These are phyloP conservation scores for Pythium catenulatum DNA, from an alignment of 352 stramenopile genomes.

Conservation along the genomic window DNA sequence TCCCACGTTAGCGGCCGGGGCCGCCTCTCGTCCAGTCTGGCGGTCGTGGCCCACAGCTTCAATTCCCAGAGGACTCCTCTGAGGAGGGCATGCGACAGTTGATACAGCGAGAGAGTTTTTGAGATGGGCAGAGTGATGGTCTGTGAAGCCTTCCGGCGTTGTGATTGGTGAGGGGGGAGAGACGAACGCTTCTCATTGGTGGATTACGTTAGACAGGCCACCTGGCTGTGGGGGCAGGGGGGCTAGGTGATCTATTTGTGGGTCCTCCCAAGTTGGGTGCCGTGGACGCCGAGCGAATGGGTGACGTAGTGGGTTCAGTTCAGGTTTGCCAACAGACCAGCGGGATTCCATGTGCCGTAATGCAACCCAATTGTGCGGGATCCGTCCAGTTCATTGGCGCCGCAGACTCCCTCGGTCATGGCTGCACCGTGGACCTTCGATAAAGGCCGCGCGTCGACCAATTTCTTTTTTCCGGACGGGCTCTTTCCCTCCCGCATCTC, in stretches of 20 bases:
- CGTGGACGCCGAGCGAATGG: too few relatives aligned
- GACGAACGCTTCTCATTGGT: not conserved
- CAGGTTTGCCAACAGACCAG: too few relatives aligned
- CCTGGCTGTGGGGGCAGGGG: not conserved
- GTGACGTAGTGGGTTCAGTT: constrained; percentile 2
- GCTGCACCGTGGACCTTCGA: too few relatives aligned
- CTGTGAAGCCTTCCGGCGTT: too few relatives aligned
- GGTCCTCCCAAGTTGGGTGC: not conserved
- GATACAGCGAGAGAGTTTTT: not conserved
- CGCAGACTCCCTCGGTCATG: too few relatives aligned
- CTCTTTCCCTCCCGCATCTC: too few relatives aligned
- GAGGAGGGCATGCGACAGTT: not conserved
- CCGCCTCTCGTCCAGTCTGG: not conserved
- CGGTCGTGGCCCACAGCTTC: not conserved
- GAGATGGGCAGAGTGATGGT: not conserved
- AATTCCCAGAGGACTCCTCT: not conserved
- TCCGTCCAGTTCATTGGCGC: too few relatives aligned
- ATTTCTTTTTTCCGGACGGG: too few relatives aligned
- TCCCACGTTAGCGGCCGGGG: not conserved
- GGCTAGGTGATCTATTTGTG: not conserved
- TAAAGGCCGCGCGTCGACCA: too few relatives aligned
- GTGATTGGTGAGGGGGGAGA: not conserved
- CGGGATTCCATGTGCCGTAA: too few relatives aligned
- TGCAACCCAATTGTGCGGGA: not conserved
- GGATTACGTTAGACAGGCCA: not conserved